phyloP scores from a whole-genome alignment of 352 stramenopile species.

The Pythium brassicae region DNA sequence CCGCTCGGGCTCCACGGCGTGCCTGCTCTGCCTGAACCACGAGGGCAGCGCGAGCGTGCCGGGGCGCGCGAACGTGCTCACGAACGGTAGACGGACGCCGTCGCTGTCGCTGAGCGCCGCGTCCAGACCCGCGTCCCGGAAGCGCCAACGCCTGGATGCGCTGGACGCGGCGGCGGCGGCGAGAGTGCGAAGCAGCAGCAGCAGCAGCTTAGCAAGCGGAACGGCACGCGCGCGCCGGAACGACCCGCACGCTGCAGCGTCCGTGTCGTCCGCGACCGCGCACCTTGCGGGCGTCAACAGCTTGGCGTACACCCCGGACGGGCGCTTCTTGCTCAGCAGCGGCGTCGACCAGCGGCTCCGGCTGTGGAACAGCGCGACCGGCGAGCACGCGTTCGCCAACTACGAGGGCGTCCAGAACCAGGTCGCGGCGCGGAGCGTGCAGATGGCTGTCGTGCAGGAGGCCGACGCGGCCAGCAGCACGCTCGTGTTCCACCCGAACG shows the following conservation, averaged over 20 bases:
- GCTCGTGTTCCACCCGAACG: conserved; percentile 62
- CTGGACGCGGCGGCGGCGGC: not conserved
- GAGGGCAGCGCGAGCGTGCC: conserved; percentile 49
- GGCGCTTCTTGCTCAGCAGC: conserved; percentile 56
- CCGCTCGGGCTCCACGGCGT: conserved; percentile 75
- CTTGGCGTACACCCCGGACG: conserved; percentile 61
- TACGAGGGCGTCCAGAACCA: conserved; percentile 38
- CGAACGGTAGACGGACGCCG: conserved; percentile 35
- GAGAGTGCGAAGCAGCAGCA: not conserved
- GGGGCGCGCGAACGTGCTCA: conserved; percentile 44
- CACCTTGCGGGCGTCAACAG: conserved; percentile 51
- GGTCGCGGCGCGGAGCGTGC: conserved; percentile 31
- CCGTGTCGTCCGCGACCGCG: conserved; percentile 40
- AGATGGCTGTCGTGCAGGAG: conserved; percentile 64
- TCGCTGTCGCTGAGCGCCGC: conserved; percentile 27
- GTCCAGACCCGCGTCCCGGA: conserved; percentile 12
- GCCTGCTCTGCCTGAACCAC: conserved; percentile 75
- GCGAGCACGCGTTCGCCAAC: conserved; percentile 68
- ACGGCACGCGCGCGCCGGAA: conserved; percentile 12
- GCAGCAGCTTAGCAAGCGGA: not conserved
- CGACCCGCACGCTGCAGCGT: conserved; percentile 53
- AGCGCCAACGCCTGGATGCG: conserved; percentile 20
- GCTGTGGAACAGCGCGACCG: conserved; percentile 57
- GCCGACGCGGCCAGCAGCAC: conserved; percentile 37
- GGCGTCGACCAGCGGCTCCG: conserved; percentile 54